phyloP scores from a whole-genome alignment of 2,329 filamentous ascomycete genomes.

The Exophiala aquamarina region DNA sequence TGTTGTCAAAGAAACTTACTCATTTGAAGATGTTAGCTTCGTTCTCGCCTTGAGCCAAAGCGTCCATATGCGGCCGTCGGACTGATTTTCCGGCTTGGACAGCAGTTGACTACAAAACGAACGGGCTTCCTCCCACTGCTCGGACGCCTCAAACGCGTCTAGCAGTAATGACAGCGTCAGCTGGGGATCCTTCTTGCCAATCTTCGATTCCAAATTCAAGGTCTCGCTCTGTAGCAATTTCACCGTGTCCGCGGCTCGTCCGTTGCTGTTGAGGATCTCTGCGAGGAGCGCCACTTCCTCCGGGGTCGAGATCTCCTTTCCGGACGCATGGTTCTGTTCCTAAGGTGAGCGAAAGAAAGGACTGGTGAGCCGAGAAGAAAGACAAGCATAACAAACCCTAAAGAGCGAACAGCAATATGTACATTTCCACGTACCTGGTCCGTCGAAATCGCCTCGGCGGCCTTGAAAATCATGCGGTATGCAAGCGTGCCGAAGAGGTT shows the following conservation, averaged over 20 bases:
- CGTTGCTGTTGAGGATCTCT: conserved; percentile 44
- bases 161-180: conserved; percentile 41
- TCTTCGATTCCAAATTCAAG: conserved; percentile 41
- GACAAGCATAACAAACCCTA: not conserved
- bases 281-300: conserved; percentile 48
- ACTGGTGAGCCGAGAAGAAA: conserved; percentile 1
- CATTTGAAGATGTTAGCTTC: too few species aligned
- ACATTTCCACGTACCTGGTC: conserved; percentile 40
- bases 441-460: conserved; percentile 43
- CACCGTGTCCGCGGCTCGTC: conserved; percentile 39
- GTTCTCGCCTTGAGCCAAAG: conserved; percentile 34
- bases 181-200: conserved; percentile 45
- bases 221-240: conserved; percentile 43
- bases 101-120: conserved; percentile 39
- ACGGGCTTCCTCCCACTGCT: conserved; percentile 40
- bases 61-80: conserved; percentile 50
- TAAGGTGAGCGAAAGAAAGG: conserved; percentile 21
- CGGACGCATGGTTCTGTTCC: conserved; percentile 41
- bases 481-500: conserved; percentile 51
- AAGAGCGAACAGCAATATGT: not conserved
- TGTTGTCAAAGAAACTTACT: too few species aligned
- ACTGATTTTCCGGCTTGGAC: conserved; percentile 35
- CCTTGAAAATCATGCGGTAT: conserved; percentile 50
- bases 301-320: conserved; percentile 46
- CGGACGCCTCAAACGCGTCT: conserved; percentile 36